phyloP scores from a whole-genome alignment of 345 rosid genomes.

The Eucalyptus decipiens region DNA sequence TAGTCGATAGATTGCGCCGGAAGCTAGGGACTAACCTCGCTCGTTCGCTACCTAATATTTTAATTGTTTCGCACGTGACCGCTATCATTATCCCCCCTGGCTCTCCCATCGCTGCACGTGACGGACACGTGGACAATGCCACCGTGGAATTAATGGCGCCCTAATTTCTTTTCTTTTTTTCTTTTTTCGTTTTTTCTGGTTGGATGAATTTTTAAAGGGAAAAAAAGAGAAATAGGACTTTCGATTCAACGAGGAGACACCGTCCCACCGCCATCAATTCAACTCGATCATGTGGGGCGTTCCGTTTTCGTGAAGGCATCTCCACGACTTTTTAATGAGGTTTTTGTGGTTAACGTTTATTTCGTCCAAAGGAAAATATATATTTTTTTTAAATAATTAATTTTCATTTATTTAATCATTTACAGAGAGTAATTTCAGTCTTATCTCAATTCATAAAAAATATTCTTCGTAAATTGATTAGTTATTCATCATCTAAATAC shows the following conservation, averaged over 20 bases:
- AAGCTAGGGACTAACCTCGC: not conserved
- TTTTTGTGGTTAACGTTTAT: not conserved
- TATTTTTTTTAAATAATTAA: not conserved
- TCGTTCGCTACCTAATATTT: not conserved
- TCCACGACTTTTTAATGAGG: not conserved
- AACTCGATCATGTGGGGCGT: not conserved
- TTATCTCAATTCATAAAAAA: not conserved
- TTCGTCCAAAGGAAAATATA: not conserved
- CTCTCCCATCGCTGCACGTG: not conserved
- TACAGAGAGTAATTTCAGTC: rapidly evolving
- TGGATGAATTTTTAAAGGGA: not conserved
- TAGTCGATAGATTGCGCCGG: not conserved
- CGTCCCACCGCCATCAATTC: not conserved
- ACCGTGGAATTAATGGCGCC: not conserved
- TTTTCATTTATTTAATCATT: rapidly evolving
- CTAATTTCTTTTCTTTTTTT: not conserved
- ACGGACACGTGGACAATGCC: not conserved
- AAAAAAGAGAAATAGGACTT: not conserved
- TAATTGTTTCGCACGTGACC: not conserved
- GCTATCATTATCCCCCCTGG: not conserved
- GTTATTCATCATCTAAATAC: not conserved
- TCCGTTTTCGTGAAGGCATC: not conserved
- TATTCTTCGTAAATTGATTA: no score
- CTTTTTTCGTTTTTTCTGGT: not conserved
- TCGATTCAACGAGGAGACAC: not conserved